Conservation (phyloP, 2,329 filamentous ascomycete genomes). For the Talaromyces sp. region DNA sequence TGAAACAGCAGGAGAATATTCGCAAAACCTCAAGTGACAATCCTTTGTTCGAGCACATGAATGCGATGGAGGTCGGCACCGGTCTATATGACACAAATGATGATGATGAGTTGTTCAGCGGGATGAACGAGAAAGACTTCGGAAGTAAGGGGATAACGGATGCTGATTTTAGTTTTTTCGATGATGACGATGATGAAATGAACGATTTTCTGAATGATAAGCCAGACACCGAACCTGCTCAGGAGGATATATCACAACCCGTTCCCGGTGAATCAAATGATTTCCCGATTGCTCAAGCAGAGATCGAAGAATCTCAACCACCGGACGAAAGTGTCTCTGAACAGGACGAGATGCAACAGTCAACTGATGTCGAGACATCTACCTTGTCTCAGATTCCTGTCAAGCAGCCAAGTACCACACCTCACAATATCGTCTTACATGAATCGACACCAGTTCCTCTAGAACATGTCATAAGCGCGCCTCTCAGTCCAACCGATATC, state of each 20-base stretch:
- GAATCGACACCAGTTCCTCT: constrained; percentile 16
- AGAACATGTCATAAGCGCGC: constrained; percentile 36
- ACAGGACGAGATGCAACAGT: background rate
- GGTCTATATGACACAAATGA: constrained; percentile 42
- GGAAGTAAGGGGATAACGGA: constrained; percentile 57
- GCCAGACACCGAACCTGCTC: background rate
- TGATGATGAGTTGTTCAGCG: constrained; percentile 58
- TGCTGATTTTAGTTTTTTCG: constrained; percentile 64
- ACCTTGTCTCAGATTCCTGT: background rate
- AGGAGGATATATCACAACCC: constrained; percentile 4
- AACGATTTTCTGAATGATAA: constrained; percentile 12
- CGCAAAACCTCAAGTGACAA: constrained; percentile 17
- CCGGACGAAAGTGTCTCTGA: background rate
- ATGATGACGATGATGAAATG: constrained; percentile 41
- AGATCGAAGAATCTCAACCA: constrained; percentile 7
- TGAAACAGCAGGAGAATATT: constrained; percentile 19
- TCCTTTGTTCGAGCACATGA: constrained; percentile 21
- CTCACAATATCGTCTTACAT: background rate
- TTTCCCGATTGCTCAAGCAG: constrained; percentile 17
- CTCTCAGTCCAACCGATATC: constrained; percentile 40
- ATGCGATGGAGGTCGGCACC: constrained; percentile 33
- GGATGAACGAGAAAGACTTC: constrained; percentile 54
- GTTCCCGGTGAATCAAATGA: constrained; percentile 9
- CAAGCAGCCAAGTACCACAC: background rate
- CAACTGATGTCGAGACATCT: background rate